These are phyloP conservation scores for Nephelium lappaceum DNA, from an alignment of 345 rosid species.

Conservation along the genomic window DNA sequence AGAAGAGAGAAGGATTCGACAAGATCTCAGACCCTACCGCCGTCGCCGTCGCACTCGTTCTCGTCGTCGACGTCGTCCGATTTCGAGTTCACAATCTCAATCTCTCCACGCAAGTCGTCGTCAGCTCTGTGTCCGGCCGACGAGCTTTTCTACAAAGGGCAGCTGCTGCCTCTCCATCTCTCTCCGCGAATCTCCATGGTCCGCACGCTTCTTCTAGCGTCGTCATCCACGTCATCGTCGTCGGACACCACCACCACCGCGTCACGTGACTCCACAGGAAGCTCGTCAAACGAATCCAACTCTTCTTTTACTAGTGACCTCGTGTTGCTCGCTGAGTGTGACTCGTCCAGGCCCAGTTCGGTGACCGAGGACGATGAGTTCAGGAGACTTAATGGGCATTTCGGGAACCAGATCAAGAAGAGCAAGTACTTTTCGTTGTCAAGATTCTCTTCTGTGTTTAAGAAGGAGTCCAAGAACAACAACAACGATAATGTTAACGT, in stretches of 20 bases:
- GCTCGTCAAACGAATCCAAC: slow-evolving; percentile 59
- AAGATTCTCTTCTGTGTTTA: slow-evolving; percentile 86
- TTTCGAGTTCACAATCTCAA: slow-evolving; percentile 80
- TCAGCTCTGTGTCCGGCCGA: slow-evolving; percentile 83
- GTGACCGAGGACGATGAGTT: slow-evolving; percentile 74
- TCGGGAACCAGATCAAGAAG: slow-evolving; percentile 36
- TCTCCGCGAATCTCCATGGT: slow-evolving; percentile 94
- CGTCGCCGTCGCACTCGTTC: slow-evolving; percentile 80
- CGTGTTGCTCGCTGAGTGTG: slow-evolving; percentile 48
- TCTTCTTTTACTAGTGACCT: slow-evolving; percentile 60
- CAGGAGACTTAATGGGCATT: slow-evolving; percentile 31
- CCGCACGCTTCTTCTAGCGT: slow-evolving; percentile 79
- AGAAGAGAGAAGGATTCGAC: slow-evolving; percentile 33
- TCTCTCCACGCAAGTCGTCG: slow-evolving; percentile 78
- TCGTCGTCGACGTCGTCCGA: slow-evolving; percentile 86
- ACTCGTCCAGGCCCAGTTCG: slow-evolving; percentile 89
- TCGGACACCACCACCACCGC: slow-evolving; percentile 63
- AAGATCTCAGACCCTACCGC: slow-evolving; percentile 63
- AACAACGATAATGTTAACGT: slow-evolving; percentile 30
- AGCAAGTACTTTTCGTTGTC: slow-evolving; percentile 67
- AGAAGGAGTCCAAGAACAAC: slow-evolving; percentile 58
- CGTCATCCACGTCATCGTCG: slow-evolving; percentile 69
- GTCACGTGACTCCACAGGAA: slow-evolving; percentile 88
- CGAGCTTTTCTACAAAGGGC: slow-evolving; percentile 98
- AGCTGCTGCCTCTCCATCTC: slow-evolving; percentile 91